Percentiles rank a stretch among this genome's conserved stretches.
Conservation (phyloP, 345 rosid genomes). For the Eucalyptus regnans region DNA sequence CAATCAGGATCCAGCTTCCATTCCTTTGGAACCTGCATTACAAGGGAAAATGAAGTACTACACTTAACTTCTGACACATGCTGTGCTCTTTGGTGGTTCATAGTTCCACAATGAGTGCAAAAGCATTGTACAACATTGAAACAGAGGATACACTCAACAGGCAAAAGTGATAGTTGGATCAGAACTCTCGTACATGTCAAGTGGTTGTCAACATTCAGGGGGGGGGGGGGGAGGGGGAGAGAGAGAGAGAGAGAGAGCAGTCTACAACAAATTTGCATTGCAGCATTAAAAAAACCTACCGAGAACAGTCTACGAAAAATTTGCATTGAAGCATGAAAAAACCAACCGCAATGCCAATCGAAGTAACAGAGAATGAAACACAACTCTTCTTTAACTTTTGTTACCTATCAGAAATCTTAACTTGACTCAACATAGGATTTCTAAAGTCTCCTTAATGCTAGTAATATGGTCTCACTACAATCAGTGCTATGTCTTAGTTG, state of each 20-base stretch:
- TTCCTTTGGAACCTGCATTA: conserved; percentile 71
- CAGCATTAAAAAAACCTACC: background rate
- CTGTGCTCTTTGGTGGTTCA: background rate
- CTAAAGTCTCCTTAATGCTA: background rate
- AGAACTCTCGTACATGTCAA: background rate
- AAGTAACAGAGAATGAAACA: background rate
- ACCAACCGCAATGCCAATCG: background rate
- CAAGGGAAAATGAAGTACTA: background rate
- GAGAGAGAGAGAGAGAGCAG: background rate
- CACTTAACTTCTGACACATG: background rate
- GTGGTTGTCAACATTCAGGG: background rate
- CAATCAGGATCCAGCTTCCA: conserved; percentile 82
- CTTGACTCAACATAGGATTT: background rate
- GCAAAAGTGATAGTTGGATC: background rate
- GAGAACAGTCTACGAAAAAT: background rate
- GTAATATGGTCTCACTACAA: background rate
- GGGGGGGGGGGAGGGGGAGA: background rate
- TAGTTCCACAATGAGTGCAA: background rate
- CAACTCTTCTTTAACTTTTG: background rate
- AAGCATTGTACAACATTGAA: background rate
- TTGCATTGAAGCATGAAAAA: background rate
- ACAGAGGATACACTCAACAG: background rate
- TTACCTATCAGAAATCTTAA: background rate
- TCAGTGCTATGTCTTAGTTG: background rate
- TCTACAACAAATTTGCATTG: background rate